Evolutionary conservation across 371 early-diverging fungal species (phyloP).

Genomic region (Mucor sp.): DNA sequence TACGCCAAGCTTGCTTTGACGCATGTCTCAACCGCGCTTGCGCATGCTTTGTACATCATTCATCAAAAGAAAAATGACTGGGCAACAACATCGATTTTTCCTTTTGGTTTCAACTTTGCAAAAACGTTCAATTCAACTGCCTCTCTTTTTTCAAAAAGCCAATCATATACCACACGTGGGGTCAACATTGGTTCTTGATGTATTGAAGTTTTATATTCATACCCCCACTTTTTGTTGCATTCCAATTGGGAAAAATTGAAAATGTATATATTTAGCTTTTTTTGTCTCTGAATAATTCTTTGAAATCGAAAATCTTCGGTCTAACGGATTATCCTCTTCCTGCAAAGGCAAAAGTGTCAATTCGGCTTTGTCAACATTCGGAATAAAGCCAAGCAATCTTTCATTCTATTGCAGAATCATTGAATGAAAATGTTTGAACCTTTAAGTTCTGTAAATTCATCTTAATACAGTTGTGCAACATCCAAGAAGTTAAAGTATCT

Average conservation of each 20-base stretch:
- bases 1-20: not conserved
- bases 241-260: not conserved
- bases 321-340: not conserved
- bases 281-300: not conserved
- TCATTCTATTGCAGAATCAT: not conserved
- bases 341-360: not conserved
- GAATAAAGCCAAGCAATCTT: not conserved
- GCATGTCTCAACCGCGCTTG: not conserved
- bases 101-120: not conserved
- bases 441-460: not conserved
- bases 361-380: not conserved
- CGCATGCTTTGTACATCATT: not conserved
- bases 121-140: not conserved
- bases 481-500: not conserved
- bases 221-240: not conserved
- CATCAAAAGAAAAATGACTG: not conserved
- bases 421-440: not conserved
- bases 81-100: not conserved
- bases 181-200: not conserved
- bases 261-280: not conserved
- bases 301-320: not conserved
- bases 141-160: not conserved
- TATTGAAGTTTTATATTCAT: not conserved
- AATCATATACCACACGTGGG: constrained; percentile 11
- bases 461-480: not conserved